Base-by-base conservation (phyloP, 208 protist genomes). In the Porcisia deanei region DNA sequence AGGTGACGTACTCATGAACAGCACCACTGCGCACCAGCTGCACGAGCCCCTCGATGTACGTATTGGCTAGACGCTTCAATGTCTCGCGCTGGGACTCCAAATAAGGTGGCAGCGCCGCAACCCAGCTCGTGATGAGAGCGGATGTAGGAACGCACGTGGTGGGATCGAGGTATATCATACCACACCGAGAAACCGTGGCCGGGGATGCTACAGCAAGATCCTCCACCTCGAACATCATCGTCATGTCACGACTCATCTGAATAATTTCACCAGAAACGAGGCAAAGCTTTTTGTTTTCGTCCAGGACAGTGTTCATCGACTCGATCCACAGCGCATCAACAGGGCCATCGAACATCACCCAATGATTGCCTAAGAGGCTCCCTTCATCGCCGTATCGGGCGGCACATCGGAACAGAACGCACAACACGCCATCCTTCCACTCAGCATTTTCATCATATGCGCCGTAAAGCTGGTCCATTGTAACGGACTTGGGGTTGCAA, bases 91-190 rank as follows among this genome's bases (percentile, higher is more conserved):
- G 88, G 10, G 87, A 75, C n/a, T 84, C 73, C 81, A 99, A 88
- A 69, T 98, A 88, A 20, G 71, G n/a, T 1, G 93, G 94, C 52
- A 98, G 76, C 39, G 81, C 81, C 5, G 80, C 77, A 12, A 90
- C 53, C 98, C 98, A 99, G n/a, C 90, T 94, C 60, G 84, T 69
- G 54, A 95, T 88, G 60, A 86, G 85, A 20, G 88, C 88, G 7
- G 57, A 83, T 71, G 86, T 89, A 49, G 87, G 98, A 47, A 91
- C 89, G 76, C 93, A 98, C 76, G 89, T 97, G 45, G 81, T 80
- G 47, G 98, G 98, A 71, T 99, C 97, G 80, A 99, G 91, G 89
- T 99, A 99, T 68, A 99, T 98, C 98, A 99, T 99, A 82, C 98
- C 98, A 77, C 98, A 99, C 43, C 99, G 91, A 22, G 95, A 99